Conservation (phyloP, 2,329 filamentous ascomycete species). For the Verticillium longisporum region DNA sequence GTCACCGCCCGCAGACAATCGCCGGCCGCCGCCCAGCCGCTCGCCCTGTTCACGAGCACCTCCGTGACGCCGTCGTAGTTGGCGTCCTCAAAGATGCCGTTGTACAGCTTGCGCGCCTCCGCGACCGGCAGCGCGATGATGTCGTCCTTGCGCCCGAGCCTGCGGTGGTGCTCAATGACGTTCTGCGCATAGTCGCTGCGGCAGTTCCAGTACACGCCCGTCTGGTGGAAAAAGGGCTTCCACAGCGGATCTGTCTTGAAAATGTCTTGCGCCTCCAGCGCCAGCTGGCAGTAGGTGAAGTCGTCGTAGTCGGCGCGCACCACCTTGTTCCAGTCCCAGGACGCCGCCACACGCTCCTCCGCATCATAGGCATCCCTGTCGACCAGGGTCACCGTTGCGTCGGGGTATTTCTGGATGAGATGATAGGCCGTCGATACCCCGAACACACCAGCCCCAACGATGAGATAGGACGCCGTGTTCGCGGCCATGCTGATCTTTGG, state of each 20-base stretch:
- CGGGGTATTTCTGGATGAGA: constrained; percentile 20
- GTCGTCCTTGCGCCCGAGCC: constrained; percentile 18
- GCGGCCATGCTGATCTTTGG: constrained; percentile 4
- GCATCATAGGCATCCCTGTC: constrained; percentile 17
- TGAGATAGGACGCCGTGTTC: constrained; percentile 21
- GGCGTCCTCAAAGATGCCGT: constrained; percentile 43
- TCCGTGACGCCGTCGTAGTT: constrained; percentile 46
- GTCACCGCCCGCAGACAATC: constrained; percentile 42
- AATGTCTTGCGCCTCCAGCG: constrained; percentile 19
- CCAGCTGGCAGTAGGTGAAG: constrained; percentile 19
- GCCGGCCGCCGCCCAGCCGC: constrained; percentile 50
- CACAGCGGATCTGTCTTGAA: constrained; percentile 22
- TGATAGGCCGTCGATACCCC: constrained; percentile 43
- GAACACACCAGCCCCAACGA: constrained; percentile 44
- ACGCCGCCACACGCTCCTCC: constrained; percentile 17
- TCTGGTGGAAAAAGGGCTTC: constrained; percentile 20
- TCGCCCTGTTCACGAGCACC: constrained; percentile 46
- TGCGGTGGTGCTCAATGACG: constrained; percentile 21
- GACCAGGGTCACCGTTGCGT: constrained; percentile 15
- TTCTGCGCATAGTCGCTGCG: constrained; percentile 20
- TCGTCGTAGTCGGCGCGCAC: constrained; percentile 28
- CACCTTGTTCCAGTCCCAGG: constrained; percentile 29
- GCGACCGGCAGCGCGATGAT: constrained; percentile 36
- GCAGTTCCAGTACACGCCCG: constrained; percentile 32
- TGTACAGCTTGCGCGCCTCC: constrained; percentile 39